Base-by-base conservation (phyloP, 768 basidiomycete genomes). In the Agaricus blazei region DNA sequence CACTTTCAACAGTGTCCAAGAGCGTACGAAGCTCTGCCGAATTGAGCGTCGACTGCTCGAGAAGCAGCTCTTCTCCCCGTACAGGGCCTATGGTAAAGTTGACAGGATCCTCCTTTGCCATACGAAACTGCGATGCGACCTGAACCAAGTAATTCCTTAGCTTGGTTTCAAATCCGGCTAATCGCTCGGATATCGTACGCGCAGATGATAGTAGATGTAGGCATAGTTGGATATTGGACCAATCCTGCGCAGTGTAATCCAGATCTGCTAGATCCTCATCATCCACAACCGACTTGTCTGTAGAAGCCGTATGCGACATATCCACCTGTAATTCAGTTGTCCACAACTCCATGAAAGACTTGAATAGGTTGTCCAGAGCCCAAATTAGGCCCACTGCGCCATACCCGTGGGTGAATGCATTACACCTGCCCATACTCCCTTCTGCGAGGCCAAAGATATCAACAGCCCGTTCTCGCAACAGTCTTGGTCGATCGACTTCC, bases 221-320 rank as follows among this genome's bases (percentile, higher is more conserved):
- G 2, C 84, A 84, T 9, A 83, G 70, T 68, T 97, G 95, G 55
- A 98, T 93, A 28, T 83, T 77, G 2, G 83, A 79, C 92, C 93
- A 97, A 68, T 98, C 95, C 54, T 92, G 84, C 3, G 85, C 73
- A 2, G 89, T 86, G 64, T 97, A 98, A 70, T 98, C 91, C 58
- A 91, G 70, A 64, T 88, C 88, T 0, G 83, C 82, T 36, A 94
- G 74, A 48, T 93, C 92, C 52, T 80, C 80, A 31, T 74, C 79
- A 1, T 81, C 71, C 11, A 51, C 67, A 46, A 58, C 68, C 34
- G 52, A 65, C 58, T 59, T 68, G 24, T 44, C 61, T 23, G 61
- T 59, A 12, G 66, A 64, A 29, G 72, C 60, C 3, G 72, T 66
- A 27, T 65, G 52, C 19, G 68, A 65, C 4, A 63, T 60, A 57